Evolutionary conservation across 2,329 filamentous ascomycete genomes (phyloP).

Genomic region (Elsinoe arachidis): DNA sequence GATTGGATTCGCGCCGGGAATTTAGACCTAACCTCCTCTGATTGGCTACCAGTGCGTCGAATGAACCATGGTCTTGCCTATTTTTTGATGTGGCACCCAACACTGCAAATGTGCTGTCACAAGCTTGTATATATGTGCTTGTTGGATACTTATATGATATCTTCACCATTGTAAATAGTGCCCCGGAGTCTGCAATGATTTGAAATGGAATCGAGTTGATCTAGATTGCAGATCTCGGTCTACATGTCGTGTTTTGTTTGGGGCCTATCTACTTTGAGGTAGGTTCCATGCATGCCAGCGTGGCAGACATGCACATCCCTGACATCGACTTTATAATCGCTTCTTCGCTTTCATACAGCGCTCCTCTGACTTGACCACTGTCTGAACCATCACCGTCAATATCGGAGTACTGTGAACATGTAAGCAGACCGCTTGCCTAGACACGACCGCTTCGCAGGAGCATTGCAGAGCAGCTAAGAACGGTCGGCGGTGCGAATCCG

Average conservation of each 20-base stretch:
- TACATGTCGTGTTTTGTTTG: not conserved
- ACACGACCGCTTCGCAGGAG: too few relatives aligned
- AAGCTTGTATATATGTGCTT: not conserved
- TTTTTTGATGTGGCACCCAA: not conserved
- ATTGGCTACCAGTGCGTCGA: not conserved
- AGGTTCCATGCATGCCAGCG: conserved; percentile 9
- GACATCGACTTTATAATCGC: not conserved
- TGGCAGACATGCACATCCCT: not conserved
- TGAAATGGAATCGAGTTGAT: not conserved
- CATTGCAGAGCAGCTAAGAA: too few relatives aligned
- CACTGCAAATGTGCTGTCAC: not conserved
- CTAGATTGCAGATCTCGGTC: not conserved
- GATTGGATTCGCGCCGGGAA: not conserved
- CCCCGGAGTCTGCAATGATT: too few relatives aligned
- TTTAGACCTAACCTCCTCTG: not conserved
- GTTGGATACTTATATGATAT: not conserved
- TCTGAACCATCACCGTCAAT: too few relatives aligned
- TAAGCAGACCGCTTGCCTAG: too few relatives aligned
- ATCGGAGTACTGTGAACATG: too few relatives aligned
- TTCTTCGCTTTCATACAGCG: not conserved
- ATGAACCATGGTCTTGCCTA: not conserved
- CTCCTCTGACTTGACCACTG: not conserved
- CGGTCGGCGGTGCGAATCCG: too few relatives aligned
- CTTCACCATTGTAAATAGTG: not conserved
- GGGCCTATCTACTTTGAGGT: conserved; percentile 6